Base-by-base conservation (phyloP, 202 grass and related monocot genomes). In the Musa balbisiana region DNA sequence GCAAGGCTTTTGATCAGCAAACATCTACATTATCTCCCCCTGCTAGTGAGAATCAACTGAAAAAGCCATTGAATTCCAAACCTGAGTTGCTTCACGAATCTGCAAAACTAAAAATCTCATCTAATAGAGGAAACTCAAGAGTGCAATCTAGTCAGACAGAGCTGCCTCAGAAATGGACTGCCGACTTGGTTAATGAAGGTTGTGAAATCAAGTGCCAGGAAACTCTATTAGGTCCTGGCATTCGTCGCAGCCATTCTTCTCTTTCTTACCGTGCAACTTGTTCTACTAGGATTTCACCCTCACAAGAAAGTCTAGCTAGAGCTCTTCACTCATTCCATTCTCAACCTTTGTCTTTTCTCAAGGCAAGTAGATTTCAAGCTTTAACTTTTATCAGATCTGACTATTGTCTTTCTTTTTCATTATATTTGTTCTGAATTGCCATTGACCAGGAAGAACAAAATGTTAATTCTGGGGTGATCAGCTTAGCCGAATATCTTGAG, bases 401-500 rank as follows among this genome's bases (percentile, higher is more conserved):
- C 12, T 14, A 33, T 11, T 27, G 24, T 51, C n/a, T 14, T 10
- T 21, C 43, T 51, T 53, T 52, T 23, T 17, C 10, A 43, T 23
- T 23, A 72, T 14, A 53, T 72, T 72, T 1, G 25, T 25, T 53
- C 17, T 24, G 1, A 24, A 21, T 72, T 72, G 70, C 20, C 14
- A 17, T 8, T 54, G 20, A 22, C 11, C 84, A 99, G 91, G 95
- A 99, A 83, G 81, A 81, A 51, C 86, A 93, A 65, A 76, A 80
- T 53, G 64, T 84, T 9, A 84, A 83, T 85, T 84, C 88, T 8
- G 91, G 91, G 21, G 73, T 87, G 79, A 90, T 87, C 69, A 94
- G 91, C 81, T 89, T 99, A 74, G 95, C 95, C 77, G 95, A 92
- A 66, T 94, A 99, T 85, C 87, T 95, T 49, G 91, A 87, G 21